phyloP scores from a whole-genome alignment of 495 filamentous ascomycete species.

The Xylaria castorea region DNA sequence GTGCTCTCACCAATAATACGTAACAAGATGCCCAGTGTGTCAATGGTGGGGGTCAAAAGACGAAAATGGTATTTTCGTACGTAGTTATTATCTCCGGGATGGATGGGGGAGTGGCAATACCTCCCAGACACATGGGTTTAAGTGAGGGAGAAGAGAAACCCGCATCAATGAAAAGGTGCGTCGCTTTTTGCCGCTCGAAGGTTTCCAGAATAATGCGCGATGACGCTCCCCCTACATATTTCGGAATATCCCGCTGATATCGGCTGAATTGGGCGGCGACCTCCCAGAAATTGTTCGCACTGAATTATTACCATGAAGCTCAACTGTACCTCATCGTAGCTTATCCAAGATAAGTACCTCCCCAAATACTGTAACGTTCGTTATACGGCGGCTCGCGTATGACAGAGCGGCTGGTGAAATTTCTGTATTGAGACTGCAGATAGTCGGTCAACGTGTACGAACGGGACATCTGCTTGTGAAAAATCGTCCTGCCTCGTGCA shows the following conservation, averaged over 20 bases:
- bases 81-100: neutral
- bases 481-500: neutral
- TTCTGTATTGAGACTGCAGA: neutral
- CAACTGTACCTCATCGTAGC: neutral
- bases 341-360: neutral
- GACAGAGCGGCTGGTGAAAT: neutral
- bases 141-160: neutral
- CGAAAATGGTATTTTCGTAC: neutral
- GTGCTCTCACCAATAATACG: neutral
- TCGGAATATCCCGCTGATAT: constrained; percentile 22
- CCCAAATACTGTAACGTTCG: neutral
- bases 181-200: constrained; percentile 21
- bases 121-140: neutral
- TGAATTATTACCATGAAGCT: neutral
- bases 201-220: constrained; percentile 24
- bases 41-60: neutral
- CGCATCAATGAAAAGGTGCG: constrained; percentile 5
- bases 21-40: neutral
- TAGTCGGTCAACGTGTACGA: neutral
- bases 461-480: neutral
- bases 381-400: neutral
- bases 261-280: neutral
- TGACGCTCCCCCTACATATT: constrained; percentile 16
- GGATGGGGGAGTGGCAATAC: neutral
- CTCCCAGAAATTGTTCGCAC: neutral